Base-by-base conservation (phyloP, 306 rosid species). In the Inga leiocalycina region DNA sequence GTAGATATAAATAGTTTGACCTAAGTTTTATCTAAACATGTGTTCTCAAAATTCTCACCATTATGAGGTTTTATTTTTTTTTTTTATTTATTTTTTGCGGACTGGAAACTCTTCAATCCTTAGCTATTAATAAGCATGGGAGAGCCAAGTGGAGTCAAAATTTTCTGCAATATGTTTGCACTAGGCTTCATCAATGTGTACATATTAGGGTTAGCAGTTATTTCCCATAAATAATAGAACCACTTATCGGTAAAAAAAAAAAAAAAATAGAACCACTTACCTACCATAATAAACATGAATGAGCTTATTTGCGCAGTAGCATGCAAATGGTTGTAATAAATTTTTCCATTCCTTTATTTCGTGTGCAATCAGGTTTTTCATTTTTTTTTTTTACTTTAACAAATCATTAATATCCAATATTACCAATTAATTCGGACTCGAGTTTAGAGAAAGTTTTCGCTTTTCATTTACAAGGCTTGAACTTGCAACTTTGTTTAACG, bases 101-200 rank as follows among this genome's bases (percentile, higher is more conserved):
- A 37, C 56, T n/a, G 52, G 43, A 20, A 27, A 13, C 81, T 14
- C 67, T 79, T 82, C 52, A 32, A 6, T 49, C 19, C 71, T 81
- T 65, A 70, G 77, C 82, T 75, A 79, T 82, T 70, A 71, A 22
- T 7, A 79, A 62, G 73, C 52, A 79, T 79, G 84, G 66, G 72
- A 68, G 22, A 62, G 54, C 59, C 43, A 39, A 39, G 43, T 6
- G 43, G 6, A 39, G 8, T 39, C 6, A 39, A 6, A 39, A 39
- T 39, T 64, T 64, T 76, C 74, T 71, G 64, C 68, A 13, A 44
- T 51, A 66, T 67, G 76, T 75, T 70, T 45, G 22, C 35, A 54
- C 16, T 66, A 71, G 32, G n/a, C 79, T 57, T 69, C 74, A 62
- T 64, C 14, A 15, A 71, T 37, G 46, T 48, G 59, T 4, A 3